Percentiles rank a stretch among this genome's conserved stretches.
Evolutionary conservation across 352 stramenopile genomes (phyloP).

Genomic region (Phytophthora nicotianae): DNA sequence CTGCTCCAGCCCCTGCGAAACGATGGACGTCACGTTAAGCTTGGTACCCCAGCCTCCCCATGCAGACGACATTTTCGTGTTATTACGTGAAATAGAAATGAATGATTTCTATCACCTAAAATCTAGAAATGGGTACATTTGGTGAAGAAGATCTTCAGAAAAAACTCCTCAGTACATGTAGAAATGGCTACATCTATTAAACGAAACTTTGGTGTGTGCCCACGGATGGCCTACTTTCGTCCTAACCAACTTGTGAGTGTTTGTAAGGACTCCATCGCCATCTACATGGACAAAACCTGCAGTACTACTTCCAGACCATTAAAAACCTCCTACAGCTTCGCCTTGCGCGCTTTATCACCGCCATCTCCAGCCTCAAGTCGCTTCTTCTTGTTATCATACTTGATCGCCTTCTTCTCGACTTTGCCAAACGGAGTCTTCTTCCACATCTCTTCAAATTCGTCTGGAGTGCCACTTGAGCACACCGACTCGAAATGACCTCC

Average conservation of each 20-base stretch:
- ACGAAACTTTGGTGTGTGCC: too few species aligned
- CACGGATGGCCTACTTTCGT: too few species aligned
- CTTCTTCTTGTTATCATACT: neutral
- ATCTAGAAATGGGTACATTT: too few species aligned
- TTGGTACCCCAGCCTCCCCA: slow-evolving; percentile 73
- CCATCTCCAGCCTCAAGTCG: neutral
- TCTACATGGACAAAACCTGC: too few species aligned
- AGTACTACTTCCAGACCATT: too few species aligned
- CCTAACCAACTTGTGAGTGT: too few species aligned
- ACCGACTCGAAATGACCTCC: neutral
- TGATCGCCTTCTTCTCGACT: neutral
- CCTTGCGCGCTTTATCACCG: neutral
- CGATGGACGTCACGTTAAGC: slow-evolving; percentile 84
- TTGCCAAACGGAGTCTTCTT: neutral
- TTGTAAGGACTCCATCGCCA: too few species aligned
- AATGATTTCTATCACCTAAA: neutral
- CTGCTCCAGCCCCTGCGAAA: slow-evolving; percentile 84
- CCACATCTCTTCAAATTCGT: too few species aligned
- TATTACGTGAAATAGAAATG: neutral
- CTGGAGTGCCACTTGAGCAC: too few species aligned
- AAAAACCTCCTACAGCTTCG: neutral
- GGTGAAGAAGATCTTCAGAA: too few species aligned
- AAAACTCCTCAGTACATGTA: too few species aligned
- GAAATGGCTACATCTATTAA: neutral
- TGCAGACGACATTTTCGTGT: slow-evolving; percentile 12